Evolutionary conservation across 2,329 filamentous ascomycete species (phyloP).

Genomic region (Microcyclospora pomicola): DNA sequence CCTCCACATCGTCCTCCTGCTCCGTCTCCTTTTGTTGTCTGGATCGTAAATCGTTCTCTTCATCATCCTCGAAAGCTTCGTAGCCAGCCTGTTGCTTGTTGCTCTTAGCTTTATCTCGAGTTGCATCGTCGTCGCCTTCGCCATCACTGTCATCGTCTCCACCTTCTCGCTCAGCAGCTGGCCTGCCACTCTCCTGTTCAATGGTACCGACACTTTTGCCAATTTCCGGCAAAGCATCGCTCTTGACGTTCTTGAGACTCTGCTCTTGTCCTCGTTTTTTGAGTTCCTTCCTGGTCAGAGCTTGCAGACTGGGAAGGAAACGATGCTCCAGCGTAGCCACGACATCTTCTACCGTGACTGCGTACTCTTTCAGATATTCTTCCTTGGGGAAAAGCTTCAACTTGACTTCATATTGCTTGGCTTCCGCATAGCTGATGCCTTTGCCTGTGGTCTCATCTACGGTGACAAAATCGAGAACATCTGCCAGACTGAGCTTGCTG

Average conservation of each 20-base stretch:
- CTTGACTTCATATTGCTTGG: constrained; percentile 73
- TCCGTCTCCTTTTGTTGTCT: constrained; percentile 49
- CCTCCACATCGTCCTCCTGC: constrained; percentile 47
- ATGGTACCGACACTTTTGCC: constrained; percentile 47
- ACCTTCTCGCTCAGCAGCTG: constrained; percentile 34
- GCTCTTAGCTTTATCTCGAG: constrained; percentile 55
- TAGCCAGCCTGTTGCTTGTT: constrained; percentile 73
- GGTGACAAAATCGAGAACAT: constrained; percentile 67
- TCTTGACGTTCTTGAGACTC: constrained; percentile 40
- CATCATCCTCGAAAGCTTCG: constrained; percentile 86
- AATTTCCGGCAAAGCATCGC: constrained; percentile 62
- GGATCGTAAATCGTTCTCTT: constrained; percentile 62
- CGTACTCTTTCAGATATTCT: constrained; percentile 78
- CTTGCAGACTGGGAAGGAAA: constrained; percentile 59
- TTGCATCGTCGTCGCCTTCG: constrained; percentile 42
- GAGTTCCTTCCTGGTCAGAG: constrained; percentile 59
- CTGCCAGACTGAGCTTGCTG: constrained; percentile 68
- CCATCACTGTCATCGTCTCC: constrained; percentile 60
- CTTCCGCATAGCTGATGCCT: constrained; percentile 52
- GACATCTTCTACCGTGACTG: constrained; percentile 66
- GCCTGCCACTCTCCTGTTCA: constrained; percentile 33
- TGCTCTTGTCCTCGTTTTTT: constrained; percentile 57
- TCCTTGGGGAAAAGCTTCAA: constrained; percentile 71
- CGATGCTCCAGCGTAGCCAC: constrained; percentile 65
- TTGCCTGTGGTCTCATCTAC: constrained; percentile 69